Conservation (phyloP, 371 early-diverging fungal species). For the Cladochytrium tenue region DNA sequence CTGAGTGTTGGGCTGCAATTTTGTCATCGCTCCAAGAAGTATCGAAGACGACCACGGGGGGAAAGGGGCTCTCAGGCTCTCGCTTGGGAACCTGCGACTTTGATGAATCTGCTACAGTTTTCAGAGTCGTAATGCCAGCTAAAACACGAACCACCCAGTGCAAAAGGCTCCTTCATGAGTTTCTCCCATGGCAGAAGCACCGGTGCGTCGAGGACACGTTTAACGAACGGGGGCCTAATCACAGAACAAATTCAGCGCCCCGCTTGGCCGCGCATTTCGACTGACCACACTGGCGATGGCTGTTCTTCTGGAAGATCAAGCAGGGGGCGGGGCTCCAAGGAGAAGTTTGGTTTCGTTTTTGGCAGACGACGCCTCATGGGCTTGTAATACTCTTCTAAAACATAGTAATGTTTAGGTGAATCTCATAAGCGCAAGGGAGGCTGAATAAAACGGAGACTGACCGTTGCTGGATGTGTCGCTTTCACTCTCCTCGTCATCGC, state of each 20-base stretch:
- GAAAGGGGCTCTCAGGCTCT: neutral
- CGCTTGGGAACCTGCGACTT: neutral
- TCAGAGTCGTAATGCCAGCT: neutral
- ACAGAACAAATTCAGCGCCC: neutral
- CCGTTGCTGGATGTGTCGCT: no score
- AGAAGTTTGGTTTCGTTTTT: constrained; percentile 5
- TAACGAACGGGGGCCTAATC: constrained; percentile 13
- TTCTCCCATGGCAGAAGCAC: neutral
- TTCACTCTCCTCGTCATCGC: no score
- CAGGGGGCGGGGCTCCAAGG: constrained; percentile 16
- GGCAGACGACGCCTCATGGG: constrained; percentile 9
- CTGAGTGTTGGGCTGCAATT: neutral
- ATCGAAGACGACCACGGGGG: neutral
- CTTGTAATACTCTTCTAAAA: neutral
- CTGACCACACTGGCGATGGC: constrained; percentile 7
- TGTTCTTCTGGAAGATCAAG: constrained; percentile 5
- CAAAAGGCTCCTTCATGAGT: constrained; percentile 2
- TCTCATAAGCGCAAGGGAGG: no score
- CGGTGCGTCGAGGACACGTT: constrained; percentile 3
- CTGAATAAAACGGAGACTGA: no score
- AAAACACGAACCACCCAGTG: neutral
- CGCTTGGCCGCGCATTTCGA: neutral
- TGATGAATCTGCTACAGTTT: no score
- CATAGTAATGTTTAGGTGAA: no score
- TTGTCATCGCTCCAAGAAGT: neutral